Conservation (phyloP, 225 moss, liverwort and hornwort genomes). For the Lunularia cruciata region DNA sequence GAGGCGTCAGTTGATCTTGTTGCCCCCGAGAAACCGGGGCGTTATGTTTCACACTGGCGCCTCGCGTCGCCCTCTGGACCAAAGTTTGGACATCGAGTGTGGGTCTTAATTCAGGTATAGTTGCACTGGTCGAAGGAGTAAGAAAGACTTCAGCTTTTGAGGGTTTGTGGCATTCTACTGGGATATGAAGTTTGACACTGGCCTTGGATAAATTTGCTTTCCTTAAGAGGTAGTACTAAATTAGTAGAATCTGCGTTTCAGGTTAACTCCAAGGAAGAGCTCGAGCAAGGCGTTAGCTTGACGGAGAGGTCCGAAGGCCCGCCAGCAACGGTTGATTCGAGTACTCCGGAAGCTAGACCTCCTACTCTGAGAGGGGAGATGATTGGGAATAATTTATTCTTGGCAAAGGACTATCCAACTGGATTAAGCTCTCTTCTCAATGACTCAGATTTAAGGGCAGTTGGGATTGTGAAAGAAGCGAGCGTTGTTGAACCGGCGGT, state of each 20-base stretch:
- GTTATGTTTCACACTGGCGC: slow-evolving; percentile 94
- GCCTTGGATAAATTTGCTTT: too few species aligned
- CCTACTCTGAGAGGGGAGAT: too few species aligned
- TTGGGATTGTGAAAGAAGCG: background rate
- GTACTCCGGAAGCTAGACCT: background rate
- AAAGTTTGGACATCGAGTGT: slow-evolving; percentile 92
- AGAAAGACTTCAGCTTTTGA: too few species aligned
- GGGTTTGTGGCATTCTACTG: too few species aligned
- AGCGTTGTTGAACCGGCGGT: background rate
- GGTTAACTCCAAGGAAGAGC: background rate
- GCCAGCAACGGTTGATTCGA: background rate
- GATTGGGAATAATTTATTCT: background rate
- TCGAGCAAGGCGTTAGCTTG: background rate
- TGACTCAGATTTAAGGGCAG: background rate
- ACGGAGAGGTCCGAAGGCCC: background rate
- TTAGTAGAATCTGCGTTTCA: too few species aligned
- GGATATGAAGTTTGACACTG: too few species aligned
- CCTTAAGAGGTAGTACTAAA: too few species aligned
- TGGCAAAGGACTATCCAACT: background rate
- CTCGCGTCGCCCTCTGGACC: slow-evolving; percentile 72
- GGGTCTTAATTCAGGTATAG: slow-evolving; percentile 81
- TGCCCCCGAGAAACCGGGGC: slow-evolving; percentile 79
- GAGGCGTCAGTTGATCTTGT: slow-evolving; percentile 80
- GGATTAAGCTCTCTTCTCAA: background rate
- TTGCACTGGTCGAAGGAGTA: too few species aligned